phyloP scores from a whole-genome alignment of 345 rosid genomes.

The Alliaria petiolata region DNA sequence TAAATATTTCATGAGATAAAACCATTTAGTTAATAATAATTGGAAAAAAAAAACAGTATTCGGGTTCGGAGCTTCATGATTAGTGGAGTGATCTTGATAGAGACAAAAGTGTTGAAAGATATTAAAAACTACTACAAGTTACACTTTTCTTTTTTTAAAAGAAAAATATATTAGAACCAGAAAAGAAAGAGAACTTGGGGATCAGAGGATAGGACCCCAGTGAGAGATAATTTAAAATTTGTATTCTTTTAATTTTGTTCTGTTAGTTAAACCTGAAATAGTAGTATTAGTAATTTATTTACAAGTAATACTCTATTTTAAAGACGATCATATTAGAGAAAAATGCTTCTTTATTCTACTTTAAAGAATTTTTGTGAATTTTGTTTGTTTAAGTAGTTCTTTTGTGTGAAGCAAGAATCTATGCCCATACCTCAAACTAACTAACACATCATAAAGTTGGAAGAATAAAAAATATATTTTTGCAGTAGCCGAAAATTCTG shows the following conservation, averaged over 20 bases:
- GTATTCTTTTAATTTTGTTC: too few species aligned
- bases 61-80: neutral
- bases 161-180: neutral
- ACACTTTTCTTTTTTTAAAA: neutral
- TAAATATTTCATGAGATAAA: neutral
- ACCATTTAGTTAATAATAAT: neutral
- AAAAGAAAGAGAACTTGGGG: slow-evolving; percentile 28
- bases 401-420: slow-evolving; percentile 4
- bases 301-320: neutral
- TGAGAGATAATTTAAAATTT: too few species aligned
- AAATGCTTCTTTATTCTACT: slow-evolving; percentile 10
- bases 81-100: slow-evolving; percentile 21
- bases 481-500: slow-evolving; percentile 18
- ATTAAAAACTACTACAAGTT: slow-evolving; percentile 15
- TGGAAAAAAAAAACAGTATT: neutral
- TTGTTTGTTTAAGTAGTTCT: neutral
- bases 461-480: slow-evolving; percentile 12
- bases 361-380: neutral
- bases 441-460: neutral
- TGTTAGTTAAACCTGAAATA: neutral
- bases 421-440: slow-evolving; percentile 12
- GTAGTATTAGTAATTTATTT: neutral
- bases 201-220: slow-evolving; percentile 26
- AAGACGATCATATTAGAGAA: neutral
- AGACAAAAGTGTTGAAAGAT: slow-evolving; percentile 29